Base-by-base conservation (phyloP, 768 basidiomycete species). In the Mycena venus region DNA sequence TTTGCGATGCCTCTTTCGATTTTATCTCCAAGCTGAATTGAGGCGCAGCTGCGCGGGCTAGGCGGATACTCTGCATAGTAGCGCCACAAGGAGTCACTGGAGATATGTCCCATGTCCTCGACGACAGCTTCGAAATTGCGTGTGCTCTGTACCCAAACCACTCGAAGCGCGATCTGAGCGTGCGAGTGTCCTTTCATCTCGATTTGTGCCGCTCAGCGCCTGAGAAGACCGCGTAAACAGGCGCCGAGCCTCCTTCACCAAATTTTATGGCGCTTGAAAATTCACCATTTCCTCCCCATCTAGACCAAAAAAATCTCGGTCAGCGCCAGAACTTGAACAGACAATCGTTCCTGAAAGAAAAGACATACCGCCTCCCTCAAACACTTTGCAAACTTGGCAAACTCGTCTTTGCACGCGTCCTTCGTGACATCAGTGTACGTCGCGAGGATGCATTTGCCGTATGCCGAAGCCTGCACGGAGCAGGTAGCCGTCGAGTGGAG, bases 381-480 rank as follows among this genome's bases (percentile, higher is more conserved):
- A 82, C 98, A 99, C 36, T 89, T 86, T 47, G 92, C 93, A 83
- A 99, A 99, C 75, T 90, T 90, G 15, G 86, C 86, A 74, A 98
- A 99, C 83, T 99, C 96, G 2, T 90, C 89, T 62, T 90, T 90
- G 85, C 98, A 99, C 78, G 91, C 90, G 77, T 95, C 95, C 82
- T 94, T 94, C 72, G 86, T 90, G 7, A 96, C 93, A 74, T 99
- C 98, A 32, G 91, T 91, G 82, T 98, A 98, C 5, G 90, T 90
- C 2, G 91, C 89, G 32, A 94, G 86, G 56, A 99, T 92, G 83
- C 98, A 99, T 86, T 93, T 93, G 27, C 96, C 98, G 81, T 99
- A 99, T 7, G 84, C 86, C 4, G 90, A 82, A 31, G 97, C 96
- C 80, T 96, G 90, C 9, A 86, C 74, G 11, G 93, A 85, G 78